Base-by-base conservation (phyloP, 805 yeast species). In the Blastobotrys parvus region DNA sequence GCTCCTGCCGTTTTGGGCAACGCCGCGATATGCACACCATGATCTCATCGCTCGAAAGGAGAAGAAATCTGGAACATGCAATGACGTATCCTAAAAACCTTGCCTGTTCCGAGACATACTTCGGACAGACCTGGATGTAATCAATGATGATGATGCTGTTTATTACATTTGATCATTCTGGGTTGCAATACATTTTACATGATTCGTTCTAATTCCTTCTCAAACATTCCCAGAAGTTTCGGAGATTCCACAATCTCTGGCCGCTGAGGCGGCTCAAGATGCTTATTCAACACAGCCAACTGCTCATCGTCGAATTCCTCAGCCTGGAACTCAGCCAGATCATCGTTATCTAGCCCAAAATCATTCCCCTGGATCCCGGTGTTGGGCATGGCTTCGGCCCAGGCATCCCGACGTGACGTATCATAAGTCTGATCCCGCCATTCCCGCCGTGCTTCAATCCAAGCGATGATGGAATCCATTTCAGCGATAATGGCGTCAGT, bases 311-410 rank as follows among this genome's bases (percentile, higher is more conserved):
- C 62, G n/a, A 56, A 46, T 22, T 55, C 56, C 10, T 48, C 57
- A 10, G 56, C 60, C 4, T 51, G 56, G 21, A 69, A 50, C 45
- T 71, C 75, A 17, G 65, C 67, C n/a, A 70, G 50, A 47, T 75
- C 79, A 37, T 69, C 67, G 22, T 71, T 76, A 16, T 68, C 64
- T 11, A 74, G 49, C 0, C 79, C 80, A 46, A 74, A 67, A 43
- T 73, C 75, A 3, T 63, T 59, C 8, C 68, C 62, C 8, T 65
- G 64, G 47, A 72, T 57, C 0, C 71, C 63, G 11, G 7, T 25
- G 29, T 7, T 25, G 1, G 68, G 61, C 39, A 70, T 63, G 7
- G 74, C 68, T n/a, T 65, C 57, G 7, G 63, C 60, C 75, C 77
- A 70, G n/a, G n/a, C n/a, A n/a, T n/a, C n/a, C n/a, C n/a, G n/a